Evolutionary conservation across 1,284 basidiomycete genomes (phyloP).

Genomic region (Sanghuangporus weigelae): DNA sequence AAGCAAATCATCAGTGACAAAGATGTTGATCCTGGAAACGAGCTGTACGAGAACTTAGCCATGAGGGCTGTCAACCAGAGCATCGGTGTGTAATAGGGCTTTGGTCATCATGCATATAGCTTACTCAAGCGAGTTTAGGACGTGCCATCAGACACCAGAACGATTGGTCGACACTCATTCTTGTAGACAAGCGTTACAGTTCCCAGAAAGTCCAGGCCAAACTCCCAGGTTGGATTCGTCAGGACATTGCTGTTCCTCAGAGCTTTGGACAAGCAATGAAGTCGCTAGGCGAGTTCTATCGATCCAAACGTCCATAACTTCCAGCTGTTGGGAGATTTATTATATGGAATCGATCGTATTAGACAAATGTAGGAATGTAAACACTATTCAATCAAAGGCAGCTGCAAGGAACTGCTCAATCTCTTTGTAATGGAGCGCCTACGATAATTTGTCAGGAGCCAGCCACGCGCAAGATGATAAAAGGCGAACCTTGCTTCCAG

Average conservation of each 20-base stretch:
- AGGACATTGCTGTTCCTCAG: slow-evolving; percentile 54
- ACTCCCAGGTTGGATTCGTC: slow-evolving; percentile 84
- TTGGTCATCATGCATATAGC: slow-evolving; percentile 4
- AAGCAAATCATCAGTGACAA: slow-evolving; percentile 24
- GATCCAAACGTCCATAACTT: slow-evolving; percentile 32
- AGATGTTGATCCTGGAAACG: slow-evolving; percentile 60
- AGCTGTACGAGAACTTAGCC: slow-evolving; percentile 90
- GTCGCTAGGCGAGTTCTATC: slow-evolving; percentile 66
- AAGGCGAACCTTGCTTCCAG: slow-evolving; percentile 72
- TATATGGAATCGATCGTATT: not conserved
- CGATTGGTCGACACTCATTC: slow-evolving; percentile 83
- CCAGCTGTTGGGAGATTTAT: not conserved
- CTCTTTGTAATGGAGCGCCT: slow-evolving; percentile 15
- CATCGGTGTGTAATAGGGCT: slow-evolving; percentile 61
- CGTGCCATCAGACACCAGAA: slow-evolving; percentile 83
- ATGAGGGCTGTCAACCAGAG: slow-evolving; percentile 98
- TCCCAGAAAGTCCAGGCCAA: slow-evolving; percentile 65
- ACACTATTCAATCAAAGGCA: slow-evolving; percentile 4
- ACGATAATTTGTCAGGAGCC: not conserved
- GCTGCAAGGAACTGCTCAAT: slow-evolving; percentile 15
- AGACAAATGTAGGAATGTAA: not conserved
- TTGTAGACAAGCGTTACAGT: slow-evolving; percentile 81
- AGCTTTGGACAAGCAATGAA: slow-evolving; percentile 74
- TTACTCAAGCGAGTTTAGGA: slow-evolving; percentile 39
- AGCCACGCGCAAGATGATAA: not conserved